Evolutionary conservation across 768 basidiomycete genomes (phyloP).

Genomic region (Russula griseocarnosa): DNA sequence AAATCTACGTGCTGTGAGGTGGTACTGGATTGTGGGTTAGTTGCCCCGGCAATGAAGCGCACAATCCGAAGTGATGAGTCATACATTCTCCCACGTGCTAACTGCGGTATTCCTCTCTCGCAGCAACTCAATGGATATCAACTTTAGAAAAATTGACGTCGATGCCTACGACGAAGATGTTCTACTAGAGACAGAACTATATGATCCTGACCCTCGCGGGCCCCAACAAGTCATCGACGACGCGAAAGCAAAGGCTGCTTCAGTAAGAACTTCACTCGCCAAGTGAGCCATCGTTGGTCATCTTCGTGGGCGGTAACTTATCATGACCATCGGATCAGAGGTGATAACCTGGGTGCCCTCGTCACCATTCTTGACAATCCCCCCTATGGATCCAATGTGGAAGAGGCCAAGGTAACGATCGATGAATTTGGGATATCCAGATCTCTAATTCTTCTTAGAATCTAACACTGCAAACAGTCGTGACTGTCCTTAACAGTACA

Average conservation of each 20-base stretch:
- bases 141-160: conserved; percentile 92
- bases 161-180: conserved; percentile 92
- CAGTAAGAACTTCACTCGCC: conserved; percentile 68
- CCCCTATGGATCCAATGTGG: conserved; percentile 84
- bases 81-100: neutral
- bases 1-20: conserved; percentile 12
- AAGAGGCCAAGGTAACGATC: conserved; percentile 79
- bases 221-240: conserved; percentile 71
- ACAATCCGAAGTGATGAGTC: neutral
- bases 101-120: no score
- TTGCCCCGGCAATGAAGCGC: neutral
- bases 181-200: conserved; percentile 79
- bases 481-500: conserved; percentile 91
- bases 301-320: neutral
- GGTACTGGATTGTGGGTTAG: neutral
- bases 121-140: conserved; percentile 39
- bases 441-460: conserved; percentile 44
- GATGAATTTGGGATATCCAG: neutral
- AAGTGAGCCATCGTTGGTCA: conserved; percentile 48
- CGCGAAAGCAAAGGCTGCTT: conserved; percentile 65
- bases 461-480: conserved; percentile 71
- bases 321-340: conserved; percentile 42
- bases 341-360: conserved; percentile 73
- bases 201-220: conserved; percentile 77
- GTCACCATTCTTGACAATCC: conserved; percentile 65